Base-by-base conservation (phyloP, 2,329 filamentous ascomycete genomes). In the Rugonectria rugulosa region DNA sequence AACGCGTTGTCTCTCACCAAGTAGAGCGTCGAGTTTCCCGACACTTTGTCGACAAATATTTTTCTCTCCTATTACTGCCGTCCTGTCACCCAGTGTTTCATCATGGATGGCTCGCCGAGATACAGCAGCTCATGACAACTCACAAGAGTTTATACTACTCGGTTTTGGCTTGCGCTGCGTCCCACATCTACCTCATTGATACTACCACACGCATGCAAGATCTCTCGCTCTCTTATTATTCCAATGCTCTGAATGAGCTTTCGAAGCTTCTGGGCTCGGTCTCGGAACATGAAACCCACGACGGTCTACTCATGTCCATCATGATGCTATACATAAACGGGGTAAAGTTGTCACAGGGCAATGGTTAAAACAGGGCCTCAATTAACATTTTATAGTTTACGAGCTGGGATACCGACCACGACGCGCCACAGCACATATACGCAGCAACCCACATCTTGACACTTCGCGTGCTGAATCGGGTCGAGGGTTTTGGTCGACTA, bases 1-100 rank as follows among this genome's bases (percentile, higher is more conserved):
- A 65, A 14, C 20, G 48, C 9, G 31, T 60, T 1, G 32, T 64
- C 3, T 47, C 53, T 3, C 56, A 37, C 5, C 53, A 61, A 4
- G 31, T 65, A 4, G 65, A 66, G 11, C 19, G 54, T 2, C 43
- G 42, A 0, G 32, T 68, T 17, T 54, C 58, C 4, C 55, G 56
- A 6, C 64, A 68, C 42, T 68, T 68, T 37, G 53, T 60, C 40
- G 48, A 57, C 5, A 56, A 50, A 32, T 68, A 62, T 38, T 64
- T 56, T 4, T 29, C 45, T 5, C 59, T 70, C 4, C 49, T 71
- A 1, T 40, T 72, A 0, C 49, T 71, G 2, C 70, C 69, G 0
- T 61, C 62, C n/a, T 70, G 68, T 26, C 69, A 72, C 32, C 62
- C 62, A 5, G 65, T 61, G 6, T 72, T 71, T 36, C 57, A 64